Percentiles rank a stretch among this genome's conserved stretches.
These are phyloP conservation scores for Ophiobolus disseminans DNA, from an alignment of 2,329 filamentous ascomycete genomes.

Conservation along the genomic window DNA sequence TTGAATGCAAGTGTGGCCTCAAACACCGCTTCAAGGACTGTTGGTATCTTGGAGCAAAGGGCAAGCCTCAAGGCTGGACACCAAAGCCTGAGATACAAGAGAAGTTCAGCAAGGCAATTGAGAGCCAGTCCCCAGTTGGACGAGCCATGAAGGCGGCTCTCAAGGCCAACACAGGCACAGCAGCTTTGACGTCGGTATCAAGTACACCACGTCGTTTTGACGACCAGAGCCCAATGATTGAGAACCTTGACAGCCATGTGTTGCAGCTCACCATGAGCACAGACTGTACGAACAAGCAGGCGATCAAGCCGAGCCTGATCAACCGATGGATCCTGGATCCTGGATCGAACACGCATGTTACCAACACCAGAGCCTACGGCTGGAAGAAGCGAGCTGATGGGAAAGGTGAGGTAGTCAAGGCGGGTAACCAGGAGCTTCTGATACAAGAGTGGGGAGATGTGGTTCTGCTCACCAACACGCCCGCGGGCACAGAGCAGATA, in stretches of 20 bases:
- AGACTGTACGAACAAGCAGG: slow-evolving; percentile 7
- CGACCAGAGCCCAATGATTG: slow-evolving; percentile 1
- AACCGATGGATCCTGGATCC: slow-evolving; percentile 12
- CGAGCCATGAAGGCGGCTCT: slow-evolving; percentile 6
- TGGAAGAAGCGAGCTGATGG: slow-evolving; percentile 4
- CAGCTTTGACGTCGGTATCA: not conserved
- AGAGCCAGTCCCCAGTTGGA: slow-evolving; percentile 3
- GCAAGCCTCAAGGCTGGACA: slow-evolving; percentile 5
- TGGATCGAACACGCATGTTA: slow-evolving; percentile 9
- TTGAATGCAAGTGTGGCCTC: slow-evolving; percentile 1
- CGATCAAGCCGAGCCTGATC: slow-evolving; percentile 5
- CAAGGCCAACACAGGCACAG: slow-evolving; percentile 1
- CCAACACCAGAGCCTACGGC: not conserved
- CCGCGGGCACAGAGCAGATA: not conserved
- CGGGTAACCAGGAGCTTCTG: slow-evolving; percentile 5
- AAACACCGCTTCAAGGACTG: slow-evolving; percentile 7
- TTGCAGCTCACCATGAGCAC: slow-evolving; percentile 8
- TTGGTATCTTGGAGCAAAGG: slow-evolving; percentile 5
- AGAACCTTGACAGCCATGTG: slow-evolving; percentile 1
- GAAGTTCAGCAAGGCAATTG: slow-evolving; percentile 4
- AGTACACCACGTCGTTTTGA: slow-evolving; percentile 1
- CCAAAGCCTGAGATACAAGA: slow-evolving; percentile 7
- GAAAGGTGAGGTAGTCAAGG: slow-evolving; percentile 6
- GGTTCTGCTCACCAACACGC: slow-evolving; percentile 1
- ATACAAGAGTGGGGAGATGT: slow-evolving; percentile 1